Base-by-base conservation (phyloP, 1,284 basidiomycete species). In the Grifola frondosa region DNA sequence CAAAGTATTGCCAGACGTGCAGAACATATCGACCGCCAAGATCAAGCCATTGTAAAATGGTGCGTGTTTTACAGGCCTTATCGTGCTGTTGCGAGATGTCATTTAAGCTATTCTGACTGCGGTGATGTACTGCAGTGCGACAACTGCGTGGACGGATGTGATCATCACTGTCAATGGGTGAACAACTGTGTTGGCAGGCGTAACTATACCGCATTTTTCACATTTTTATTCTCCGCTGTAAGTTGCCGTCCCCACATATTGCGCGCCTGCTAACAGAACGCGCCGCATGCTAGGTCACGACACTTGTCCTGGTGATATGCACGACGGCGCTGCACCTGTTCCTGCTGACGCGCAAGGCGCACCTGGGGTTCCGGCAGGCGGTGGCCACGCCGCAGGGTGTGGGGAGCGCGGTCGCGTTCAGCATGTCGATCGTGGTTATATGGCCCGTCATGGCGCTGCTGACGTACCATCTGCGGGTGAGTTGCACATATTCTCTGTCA, bases 161-260 rank as follows among this genome's bases (percentile, higher is more conserved):
- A 95, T 60, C 91, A 95, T 60, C 91, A 96, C 65, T 97, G 94
- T 56, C 89, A 93, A 53, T 97, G 93, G 84, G 81, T 97, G 24
- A 95, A 96, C 65, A 94, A 92, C 60, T 97, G 93, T 60, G 77
- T 97, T 33, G 93, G 94, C 4, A 80, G 88, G 37, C 83, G 92
- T 37, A 97, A 96, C 63, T 97, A 97, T 65, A 88, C 90, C 19
- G 78, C 84, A 17, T 97, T 97, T 68, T 84, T 95, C 53, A 79
- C 80, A 2, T 81, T 93, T 55, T 73, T 97, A 21, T 64, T 84
- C 36, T 77, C 80, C 25, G 77, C 80, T 9, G 88, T 92, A 61
- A 65, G 88, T 78, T 31, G 36, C 39, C 32, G 17, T 19, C 22
- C 33, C 37, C 12, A 32, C 45, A 39, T 42, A 46, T 39, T 36